Conservation (phyloP, 495 filamentous ascomycete genomes). For the Mycothermus thermophilus region DNA sequence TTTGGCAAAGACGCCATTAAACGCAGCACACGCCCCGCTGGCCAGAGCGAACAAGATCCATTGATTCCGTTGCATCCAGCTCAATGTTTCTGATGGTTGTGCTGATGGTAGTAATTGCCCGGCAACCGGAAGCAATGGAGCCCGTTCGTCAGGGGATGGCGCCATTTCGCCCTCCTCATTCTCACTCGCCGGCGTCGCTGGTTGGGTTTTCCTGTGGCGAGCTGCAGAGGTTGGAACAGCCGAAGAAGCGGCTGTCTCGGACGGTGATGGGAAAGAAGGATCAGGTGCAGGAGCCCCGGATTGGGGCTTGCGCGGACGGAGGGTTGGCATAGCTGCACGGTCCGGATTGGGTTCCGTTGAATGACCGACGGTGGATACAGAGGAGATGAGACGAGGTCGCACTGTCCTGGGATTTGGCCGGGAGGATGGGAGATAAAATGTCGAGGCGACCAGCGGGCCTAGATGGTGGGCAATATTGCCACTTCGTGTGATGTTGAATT, state of each 20-base stretch:
- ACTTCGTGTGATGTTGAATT: too few relatives aligned
- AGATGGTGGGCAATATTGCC: too few relatives aligned
- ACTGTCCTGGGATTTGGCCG: too few relatives aligned
- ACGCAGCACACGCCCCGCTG: conserved; percentile 78
- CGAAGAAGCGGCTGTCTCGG: neutral
- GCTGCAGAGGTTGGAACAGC: neutral
- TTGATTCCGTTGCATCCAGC: conserved; percentile 28
- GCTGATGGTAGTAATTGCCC: too few relatives aligned
- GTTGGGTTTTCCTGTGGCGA: conserved; percentile 1
- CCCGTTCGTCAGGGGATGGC: conserved; percentile 9
- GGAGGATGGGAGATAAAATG: too few relatives aligned
- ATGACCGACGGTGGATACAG: neutral
- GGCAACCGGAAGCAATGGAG: conserved; percentile 11
- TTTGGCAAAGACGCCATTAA: conserved; percentile 95
- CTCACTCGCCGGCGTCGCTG: neutral
- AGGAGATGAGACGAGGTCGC: neutral
- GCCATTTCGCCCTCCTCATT: conserved; percentile 5
- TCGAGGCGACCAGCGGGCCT: too few relatives aligned
- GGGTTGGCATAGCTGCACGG: conserved; percentile 4
- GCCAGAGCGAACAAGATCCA: conserved; percentile 78
- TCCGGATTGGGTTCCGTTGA: neutral
- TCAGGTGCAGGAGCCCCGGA: neutral
- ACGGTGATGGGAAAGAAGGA: neutral
- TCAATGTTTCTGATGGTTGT: too few relatives aligned
- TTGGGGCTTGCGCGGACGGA: conserved; percentile 2